Percentiles rank a stretch among this genome's conserved stretches.
Evolutionary conservation across 2,329 filamentous ascomycete genomes (phyloP).

Genomic region (Pezicula neosporulosa): DNA sequence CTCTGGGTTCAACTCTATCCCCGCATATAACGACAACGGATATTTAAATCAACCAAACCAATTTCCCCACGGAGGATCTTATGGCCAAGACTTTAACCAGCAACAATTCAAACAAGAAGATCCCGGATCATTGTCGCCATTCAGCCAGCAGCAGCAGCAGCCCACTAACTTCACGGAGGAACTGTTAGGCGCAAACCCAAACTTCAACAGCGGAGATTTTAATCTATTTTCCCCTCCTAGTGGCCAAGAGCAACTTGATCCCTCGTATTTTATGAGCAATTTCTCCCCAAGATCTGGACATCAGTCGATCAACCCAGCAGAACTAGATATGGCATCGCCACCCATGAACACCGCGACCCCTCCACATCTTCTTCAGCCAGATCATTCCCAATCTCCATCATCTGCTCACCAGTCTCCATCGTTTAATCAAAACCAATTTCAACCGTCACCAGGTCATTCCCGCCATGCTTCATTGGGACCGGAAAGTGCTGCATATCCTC

Average conservation of each 20-base stretch:
- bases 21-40: conserved; percentile 32
- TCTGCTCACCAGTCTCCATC: conserved; percentile 28
- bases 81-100: conserved; percentile 25
- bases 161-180: conserved; percentile 41
- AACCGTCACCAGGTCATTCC: conserved; percentile 26
- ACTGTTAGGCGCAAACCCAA: conserved; percentile 45
- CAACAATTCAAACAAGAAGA: conserved; percentile 29
- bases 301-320: conserved; percentile 40
- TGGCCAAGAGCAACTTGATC: conserved; percentile 53
- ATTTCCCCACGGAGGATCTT: conserved; percentile 23
- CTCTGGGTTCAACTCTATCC: conserved; percentile 34
- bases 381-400: conserved; percentile 25
- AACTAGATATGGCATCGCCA: conserved; percentile 45
- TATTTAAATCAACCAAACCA: conserved; percentile 39
- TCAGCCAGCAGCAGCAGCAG: conserved; percentile 41
- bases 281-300: conserved; percentile 36
- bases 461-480: conserved; percentile 29
- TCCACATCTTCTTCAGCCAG: conserved; percentile 24
- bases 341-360: conserved; percentile 24
- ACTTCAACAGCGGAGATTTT: conserved; percentile 55
- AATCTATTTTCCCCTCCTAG: conserved; percentile 58
- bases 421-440: conserved; percentile 27
- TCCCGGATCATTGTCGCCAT: conserved; percentile 20
- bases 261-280: conserved; percentile 58
- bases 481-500: conserved; percentile 43